Conservation (phyloP, 768 basidiomycete species). For the Termitomyces sp. region DNA sequence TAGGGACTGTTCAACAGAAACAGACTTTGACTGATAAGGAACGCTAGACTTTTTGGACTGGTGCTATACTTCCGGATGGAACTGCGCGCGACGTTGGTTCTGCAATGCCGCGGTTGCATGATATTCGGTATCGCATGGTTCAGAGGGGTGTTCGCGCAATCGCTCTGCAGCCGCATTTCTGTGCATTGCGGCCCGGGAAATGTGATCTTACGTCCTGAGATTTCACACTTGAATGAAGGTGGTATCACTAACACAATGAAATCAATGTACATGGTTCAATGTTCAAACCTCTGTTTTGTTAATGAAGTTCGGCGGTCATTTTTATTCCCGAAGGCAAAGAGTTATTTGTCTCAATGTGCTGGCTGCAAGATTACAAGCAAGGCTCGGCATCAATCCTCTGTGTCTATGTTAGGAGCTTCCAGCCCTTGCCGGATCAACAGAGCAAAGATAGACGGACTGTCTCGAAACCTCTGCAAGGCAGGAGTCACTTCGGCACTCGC, state of each 20-base stretch:
- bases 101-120: constrained; percentile 39
- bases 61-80: constrained; percentile 35
- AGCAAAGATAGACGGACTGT: constrained; percentile 30
- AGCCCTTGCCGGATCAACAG: constrained; percentile 26
- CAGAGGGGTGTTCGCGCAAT: constrained; percentile 41
- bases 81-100: constrained; percentile 28
- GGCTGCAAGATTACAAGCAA: no score
- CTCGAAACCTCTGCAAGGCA: constrained; percentile 25
- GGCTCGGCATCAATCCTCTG: no score
- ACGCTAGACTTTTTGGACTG: constrained; percentile 61
- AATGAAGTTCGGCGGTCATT: background rate
- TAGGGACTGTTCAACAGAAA: background rate
- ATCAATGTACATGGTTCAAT: background rate
- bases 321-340: background rate
- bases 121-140: constrained; percentile 42
- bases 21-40: background rate
- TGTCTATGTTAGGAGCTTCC: no score
- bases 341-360: background rate
- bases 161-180: constrained; percentile 51
- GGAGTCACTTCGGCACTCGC: constrained; percentile 22
- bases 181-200: constrained; percentile 40
- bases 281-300: background rate
- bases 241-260: background rate
- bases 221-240: background rate
- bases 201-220: constrained; percentile 27